Evolutionary conservation across 352 stramenopile species (phyloP), one percentile per base, ranked within the genome.

Genomic region (Thalassiosira mediterranea): DNA sequence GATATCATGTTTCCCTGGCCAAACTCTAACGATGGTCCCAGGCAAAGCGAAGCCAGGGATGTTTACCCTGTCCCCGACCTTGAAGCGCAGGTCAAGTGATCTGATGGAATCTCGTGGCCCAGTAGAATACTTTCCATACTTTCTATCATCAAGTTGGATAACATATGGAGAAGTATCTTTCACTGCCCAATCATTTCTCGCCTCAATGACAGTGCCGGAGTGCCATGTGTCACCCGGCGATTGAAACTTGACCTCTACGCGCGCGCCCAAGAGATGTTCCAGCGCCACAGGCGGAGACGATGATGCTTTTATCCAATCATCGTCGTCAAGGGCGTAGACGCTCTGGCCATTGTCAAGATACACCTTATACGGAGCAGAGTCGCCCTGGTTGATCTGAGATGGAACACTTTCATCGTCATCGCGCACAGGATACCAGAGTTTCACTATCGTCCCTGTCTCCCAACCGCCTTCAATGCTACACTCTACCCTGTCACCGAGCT

Each of bases 361-460:
- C 21, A 53, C 5, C 44, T 53, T 5, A 53, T 53, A 53, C 37
- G 37, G 37, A 8, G 37, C 37, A n/a, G n/a, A n/a, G n/a, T n/a
- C n/a, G n/a, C n/a, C n/a, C n/a, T n/a, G n/a, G n/a, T n/a, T n/a
- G 15, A 44, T 44, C 8, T 15, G 15, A 15, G 8, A 8, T 5
- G 44, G 44, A 7, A 53, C 44, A 10, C 8, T 28, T 53, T 23
- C 44, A 28, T 53, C 8, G 17, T 53, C 15, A n/a, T 53, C 44
- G 7, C 7, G 8, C 21, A 19, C 44, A 17, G 44, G 5, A 21
- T 53, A 53, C 8, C 8, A 53, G 5, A 53, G 44, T n/a, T 28
- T 53, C 44, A 53, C 44, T 5, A 53, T 23, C 21, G 44, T 53
- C 5, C 44, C 44, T 7, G 44, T 53, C 15, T 8, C 44, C 44